Evolutionary conservation across 1,284 basidiomycete species (phyloP), one percentile per base, ranked within the genome.

Genomic region (Testicularia cyperi): DNA sequence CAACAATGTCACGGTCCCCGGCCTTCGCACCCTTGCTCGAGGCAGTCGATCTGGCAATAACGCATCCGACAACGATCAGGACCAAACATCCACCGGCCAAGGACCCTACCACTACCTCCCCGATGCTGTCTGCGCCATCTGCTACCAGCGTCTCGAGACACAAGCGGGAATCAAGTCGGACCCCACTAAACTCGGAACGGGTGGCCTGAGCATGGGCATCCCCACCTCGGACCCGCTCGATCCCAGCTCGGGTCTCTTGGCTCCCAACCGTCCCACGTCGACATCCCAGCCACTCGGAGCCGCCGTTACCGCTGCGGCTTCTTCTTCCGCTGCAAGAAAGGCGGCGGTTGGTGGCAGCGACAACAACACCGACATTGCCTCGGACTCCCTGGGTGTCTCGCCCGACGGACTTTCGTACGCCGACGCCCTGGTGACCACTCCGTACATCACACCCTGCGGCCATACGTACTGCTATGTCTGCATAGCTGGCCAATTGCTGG

Each of bases 381-480:
- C 44, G 13, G 47, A 55, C 20, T 38, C 49, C 9, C 37, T 65
- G 16, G 57, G 44, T 2, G 62, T 65, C 0, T 62, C 63, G 15
- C 55, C 68, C 0, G 62, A 58, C 20, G 73, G 73, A 3, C 54
- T 75, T 10, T 45, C 55, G 6, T 74, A 72, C 36, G 61, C 69
- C 14, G 67, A 70, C 26, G 67, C 70, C 6, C 47, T 65, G 30
- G 44, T 62, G 4, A 62, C 65, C 14, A 64, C 62, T 6, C 54
- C 75, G 2, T 77, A 77, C 53, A 45, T 53, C 25, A 64, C 66
- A n/a, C 70, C 69, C 15, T 77, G 75, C 38, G 42, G 52, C 1
- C 52, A 68, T 16, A 21, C 26, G 10, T 77, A 77, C 44, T 77
- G 74, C 60, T 77, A 77, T 38, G 57, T 65, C 23, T 77, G 74